Conservation (phyloP, 352 stramenopile species). For the Poterioochromonas sp. region DNA sequence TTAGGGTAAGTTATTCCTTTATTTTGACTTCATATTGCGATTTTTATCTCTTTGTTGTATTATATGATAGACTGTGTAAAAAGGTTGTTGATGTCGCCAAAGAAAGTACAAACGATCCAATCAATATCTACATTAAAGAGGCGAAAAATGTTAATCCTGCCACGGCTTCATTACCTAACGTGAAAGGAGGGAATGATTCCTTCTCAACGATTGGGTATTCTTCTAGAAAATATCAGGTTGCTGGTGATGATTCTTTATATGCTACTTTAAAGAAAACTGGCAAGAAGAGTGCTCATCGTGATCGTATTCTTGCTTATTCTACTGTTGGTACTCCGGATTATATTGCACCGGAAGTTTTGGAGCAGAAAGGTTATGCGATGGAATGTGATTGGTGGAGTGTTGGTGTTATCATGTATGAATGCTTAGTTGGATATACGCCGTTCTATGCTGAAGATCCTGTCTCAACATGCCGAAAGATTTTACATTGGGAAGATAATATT, state of each 20-base stretch:
- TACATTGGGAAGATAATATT: slow-evolving; percentile 65
- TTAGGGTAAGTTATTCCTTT: slow-evolving; percentile 55
- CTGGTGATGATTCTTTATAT: slow-evolving; percentile 8
- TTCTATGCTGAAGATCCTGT: slow-evolving; percentile 95
- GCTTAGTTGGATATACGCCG: slow-evolving; percentile 94
- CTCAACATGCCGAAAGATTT: slow-evolving; percentile 92
- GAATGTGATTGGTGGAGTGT: slow-evolving; percentile 98
- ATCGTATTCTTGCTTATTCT: slow-evolving; percentile 84
- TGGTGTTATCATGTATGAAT: slow-evolving; percentile 99
- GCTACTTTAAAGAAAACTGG: background rate
- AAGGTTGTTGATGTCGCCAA: slow-evolving; percentile 80
- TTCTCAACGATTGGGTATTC: too few species aligned
- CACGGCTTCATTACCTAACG: background rate
- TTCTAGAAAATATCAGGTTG: too few species aligned
- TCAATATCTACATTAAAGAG: slow-evolving; percentile 44
- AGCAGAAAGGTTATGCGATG: slow-evolving; percentile 73
- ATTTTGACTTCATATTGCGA: too few species aligned
- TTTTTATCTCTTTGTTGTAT: too few species aligned
- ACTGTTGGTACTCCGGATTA: slow-evolving; percentile 99
- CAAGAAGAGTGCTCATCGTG: slow-evolving; percentile 48
- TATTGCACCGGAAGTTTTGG: slow-evolving; percentile 93
- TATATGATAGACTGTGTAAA: slow-evolving; percentile 89
- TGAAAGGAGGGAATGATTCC: too few species aligned
- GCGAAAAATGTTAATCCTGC: background rate
- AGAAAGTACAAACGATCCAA: slow-evolving; percentile 52